A percentile compares a stretch with the other conserved stretches of the same genome.
Conservation (phyloP, 1,139 yeast species). For the Sugiyamaella japonica region DNA sequence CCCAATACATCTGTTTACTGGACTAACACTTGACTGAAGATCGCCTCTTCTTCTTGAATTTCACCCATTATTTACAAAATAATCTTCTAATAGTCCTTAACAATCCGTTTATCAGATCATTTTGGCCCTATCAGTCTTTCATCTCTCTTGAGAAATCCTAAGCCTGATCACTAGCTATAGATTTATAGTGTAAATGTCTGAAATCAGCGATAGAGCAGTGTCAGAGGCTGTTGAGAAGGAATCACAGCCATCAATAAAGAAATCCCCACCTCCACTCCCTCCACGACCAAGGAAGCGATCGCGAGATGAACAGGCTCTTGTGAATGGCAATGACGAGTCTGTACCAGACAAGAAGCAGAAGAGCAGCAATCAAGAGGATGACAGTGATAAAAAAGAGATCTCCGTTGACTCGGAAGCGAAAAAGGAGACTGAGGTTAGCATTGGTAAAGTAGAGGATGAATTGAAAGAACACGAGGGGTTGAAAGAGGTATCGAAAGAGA, state of each 20-base stretch:
- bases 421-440: background rate
- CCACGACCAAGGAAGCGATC: slow-evolving; percentile 15
- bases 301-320: slow-evolving; percentile 4
- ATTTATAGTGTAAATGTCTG: background rate
- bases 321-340: slow-evolving; percentile 1
- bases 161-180: background rate
- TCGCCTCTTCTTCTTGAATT: no score
- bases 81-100: no score
- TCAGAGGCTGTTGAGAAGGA: background rate
- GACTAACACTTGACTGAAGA: no score
- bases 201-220: background rate
- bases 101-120: no score
- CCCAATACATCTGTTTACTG: no score
- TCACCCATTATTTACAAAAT: no score
- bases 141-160: no score
- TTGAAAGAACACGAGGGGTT: slow-evolving; percentile 1
- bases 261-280: slow-evolving; percentile 7
- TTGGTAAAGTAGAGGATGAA: slow-evolving; percentile 7
- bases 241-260: background rate
- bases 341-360: slow-evolving; percentile 2
- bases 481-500: slow-evolving; percentile 7
- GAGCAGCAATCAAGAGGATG: background rate
- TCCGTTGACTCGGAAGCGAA: slow-evolving; percentile 7
- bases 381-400: slow-evolving; percentile 11
- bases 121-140: no score